Evolutionary conservation across 1,284 basidiomycete genomes (phyloP).

Genomic region (Microbotryum silenes-acaulis): DNA sequence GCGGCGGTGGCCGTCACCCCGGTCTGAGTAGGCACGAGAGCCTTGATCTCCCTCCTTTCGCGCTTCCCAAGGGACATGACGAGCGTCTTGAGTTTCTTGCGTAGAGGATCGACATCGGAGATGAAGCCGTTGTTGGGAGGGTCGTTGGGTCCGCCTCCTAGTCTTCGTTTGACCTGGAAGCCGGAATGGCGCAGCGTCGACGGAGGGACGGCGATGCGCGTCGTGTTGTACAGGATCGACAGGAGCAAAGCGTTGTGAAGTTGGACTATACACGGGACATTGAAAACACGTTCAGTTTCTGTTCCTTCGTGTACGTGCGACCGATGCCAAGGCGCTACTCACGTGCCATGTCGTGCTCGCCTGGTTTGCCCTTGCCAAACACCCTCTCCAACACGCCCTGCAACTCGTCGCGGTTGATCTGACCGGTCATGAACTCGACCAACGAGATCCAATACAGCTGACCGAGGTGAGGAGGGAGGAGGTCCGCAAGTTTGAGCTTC

Average conservation of each 20-base stretch:
- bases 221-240: constrained; percentile 44
- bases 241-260: constrained; percentile 44
- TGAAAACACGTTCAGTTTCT: not conserved
- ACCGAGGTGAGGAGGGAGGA: constrained; percentile 23
- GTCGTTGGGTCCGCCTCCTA: not conserved
- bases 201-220: constrained; percentile 30
- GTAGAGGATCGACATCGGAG: constrained; percentile 5
- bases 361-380: constrained; percentile 30
- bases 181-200: constrained; percentile 32
- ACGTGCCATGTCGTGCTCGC: constrained; percentile 3
- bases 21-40: constrained; percentile 4
- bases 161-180: constrained; percentile 28
- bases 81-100: constrained; percentile 24
- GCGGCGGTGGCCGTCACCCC: too few relatives aligned
- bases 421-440: constrained; percentile 40
- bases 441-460: constrained; percentile 41
- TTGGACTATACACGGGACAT: constrained; percentile 34
- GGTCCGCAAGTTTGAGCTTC: constrained; percentile 34
- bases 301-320: too few relatives aligned
- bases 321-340: not conserved
- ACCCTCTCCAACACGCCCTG: constrained; percentile 35
- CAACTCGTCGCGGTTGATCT: constrained; percentile 41
- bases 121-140: not conserved
- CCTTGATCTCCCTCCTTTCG: constrained; percentile 32
- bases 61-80: constrained; percentile 34